A percentile compares a stretch with the other conserved stretches of the same genome.
phyloP scores from a whole-genome alignment of 331 rosid species.

The Arachis monticola region DNA sequence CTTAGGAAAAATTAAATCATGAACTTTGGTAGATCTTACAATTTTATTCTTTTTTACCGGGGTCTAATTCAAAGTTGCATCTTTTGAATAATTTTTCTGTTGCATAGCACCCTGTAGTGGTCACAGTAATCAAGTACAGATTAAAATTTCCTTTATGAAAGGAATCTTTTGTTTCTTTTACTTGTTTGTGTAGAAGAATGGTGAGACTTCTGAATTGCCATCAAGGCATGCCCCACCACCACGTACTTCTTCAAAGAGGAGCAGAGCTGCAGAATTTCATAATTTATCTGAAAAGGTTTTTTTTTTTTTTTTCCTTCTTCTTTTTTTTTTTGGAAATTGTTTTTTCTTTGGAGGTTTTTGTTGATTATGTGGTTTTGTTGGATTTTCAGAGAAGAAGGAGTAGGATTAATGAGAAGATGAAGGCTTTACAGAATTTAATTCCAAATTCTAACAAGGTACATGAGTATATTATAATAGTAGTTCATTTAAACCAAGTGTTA shows the following conservation, averaged over 20 bases:
- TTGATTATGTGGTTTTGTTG: slow-evolving; percentile 32
- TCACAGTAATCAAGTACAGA: background rate
- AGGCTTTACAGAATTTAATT: slow-evolving; percentile 86
- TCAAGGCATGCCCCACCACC: slow-evolving; percentile 50
- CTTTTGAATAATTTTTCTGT: slow-evolving; percentile 5
- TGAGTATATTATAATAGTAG: background rate
- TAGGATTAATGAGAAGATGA: slow-evolving; percentile 91
- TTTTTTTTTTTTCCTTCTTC: slow-evolving; percentile 16
- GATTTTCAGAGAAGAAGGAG: slow-evolving; percentile 88
- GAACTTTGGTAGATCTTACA: slow-evolving; percentile 29
- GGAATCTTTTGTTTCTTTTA: slow-evolving; percentile 14
- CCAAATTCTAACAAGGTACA: slow-evolving; percentile 95
- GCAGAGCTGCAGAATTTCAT: slow-evolving; percentile 97
- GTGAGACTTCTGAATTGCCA: slow-evolving; percentile 55
- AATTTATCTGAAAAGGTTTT: slow-evolving; percentile 91
- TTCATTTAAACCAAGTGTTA: no score
- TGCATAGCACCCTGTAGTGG: background rate
- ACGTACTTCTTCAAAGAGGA: slow-evolving; percentile 81
- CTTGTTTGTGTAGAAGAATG: slow-evolving; percentile 47
- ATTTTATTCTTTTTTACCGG: background rate
- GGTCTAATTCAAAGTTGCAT: slow-evolving; percentile 16
- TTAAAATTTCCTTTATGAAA: slow-evolving; percentile 29
- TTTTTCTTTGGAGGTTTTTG: slow-evolving; percentile 26
- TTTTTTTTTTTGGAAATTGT: slow-evolving; percentile 13
- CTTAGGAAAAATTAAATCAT: slow-evolving; percentile 7